These are phyloP conservation scores for Nemania sp. DNA, from an alignment of 2,329 filamentous ascomycete genomes.

Conservation along the genomic window DNA sequence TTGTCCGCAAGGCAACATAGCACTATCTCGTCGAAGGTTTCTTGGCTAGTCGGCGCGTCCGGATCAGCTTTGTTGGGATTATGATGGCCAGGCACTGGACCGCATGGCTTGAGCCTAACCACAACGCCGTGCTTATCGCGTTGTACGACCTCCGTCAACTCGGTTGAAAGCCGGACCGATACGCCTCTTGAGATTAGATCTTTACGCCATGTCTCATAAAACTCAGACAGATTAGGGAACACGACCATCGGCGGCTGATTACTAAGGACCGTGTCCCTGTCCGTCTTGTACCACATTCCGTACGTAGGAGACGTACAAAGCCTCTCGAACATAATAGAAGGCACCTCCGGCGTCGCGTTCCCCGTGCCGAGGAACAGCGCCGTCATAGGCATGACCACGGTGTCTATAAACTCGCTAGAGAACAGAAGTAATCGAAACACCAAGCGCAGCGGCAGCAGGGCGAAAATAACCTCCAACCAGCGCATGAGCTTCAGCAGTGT, in stretches of 20 bases:
- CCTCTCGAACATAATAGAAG: constrained; percentile 52
- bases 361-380: constrained; percentile 53
- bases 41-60: constrained; percentile 59
- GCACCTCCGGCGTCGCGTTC: constrained; percentile 52
- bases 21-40: constrained; percentile 74
- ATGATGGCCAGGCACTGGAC: constrained; percentile 48
- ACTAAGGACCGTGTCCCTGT: constrained; percentile 50
- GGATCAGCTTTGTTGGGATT: constrained; percentile 49
- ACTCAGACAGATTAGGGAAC: constrained; percentile 67
- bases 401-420: constrained; percentile 51
- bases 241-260: constrained; percentile 70
- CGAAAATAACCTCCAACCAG: constrained; percentile 66
- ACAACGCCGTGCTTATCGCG: constrained; percentile 63
- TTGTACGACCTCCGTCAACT: constrained; percentile 62
- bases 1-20: constrained; percentile 75
- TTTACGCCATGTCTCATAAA: constrained; percentile 65
- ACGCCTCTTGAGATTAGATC: constrained; percentile 63
- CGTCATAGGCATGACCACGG: constrained; percentile 53
- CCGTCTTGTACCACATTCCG: constrained; percentile 67
- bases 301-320: constrained; percentile 61
- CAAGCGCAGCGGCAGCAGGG: constrained; percentile 58
- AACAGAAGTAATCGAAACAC: constrained; percentile 50
- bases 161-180: constrained; percentile 64
- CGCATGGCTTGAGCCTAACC: constrained; percentile 58
- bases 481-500: constrained; percentile 63